Conservation (phyloP, 73 alveolate species). For the Stentor coeruleus region DNA sequence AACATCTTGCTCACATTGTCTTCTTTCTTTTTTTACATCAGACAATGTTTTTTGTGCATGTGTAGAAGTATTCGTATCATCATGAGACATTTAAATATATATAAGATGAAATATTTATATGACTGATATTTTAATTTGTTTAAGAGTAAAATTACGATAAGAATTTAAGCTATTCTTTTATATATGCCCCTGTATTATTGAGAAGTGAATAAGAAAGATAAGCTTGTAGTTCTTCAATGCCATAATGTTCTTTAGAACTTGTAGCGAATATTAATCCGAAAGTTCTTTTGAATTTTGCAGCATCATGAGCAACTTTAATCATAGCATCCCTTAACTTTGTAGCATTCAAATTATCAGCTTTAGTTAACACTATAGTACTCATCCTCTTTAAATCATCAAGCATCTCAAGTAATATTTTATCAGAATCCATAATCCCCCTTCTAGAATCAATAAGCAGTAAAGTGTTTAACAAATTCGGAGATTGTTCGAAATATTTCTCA, state of each 20-base stretch:
- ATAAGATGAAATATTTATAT: too few relatives aligned
- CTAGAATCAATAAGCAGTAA: slow-evolving; percentile 35
- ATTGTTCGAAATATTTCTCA: slow-evolving; percentile 31
- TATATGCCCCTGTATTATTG: not conserved
- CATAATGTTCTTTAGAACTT: not conserved
- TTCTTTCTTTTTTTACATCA: not conserved
- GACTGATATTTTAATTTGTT: too few relatives aligned
- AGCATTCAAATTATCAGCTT: slow-evolving; percentile 29
- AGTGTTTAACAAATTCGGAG: not conserved
- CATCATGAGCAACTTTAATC: not conserved
- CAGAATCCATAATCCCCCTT: slow-evolving; percentile 43
- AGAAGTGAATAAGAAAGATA: not conserved
- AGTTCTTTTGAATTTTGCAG: not conserved
- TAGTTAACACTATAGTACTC: slow-evolving; percentile 45
- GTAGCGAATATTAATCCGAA: not conserved
- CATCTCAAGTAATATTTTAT: slow-evolving; percentile 37
- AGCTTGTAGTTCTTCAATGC: not conserved
- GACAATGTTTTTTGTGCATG: slow-evolving; percentile 28
- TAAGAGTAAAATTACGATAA: too few relatives aligned
- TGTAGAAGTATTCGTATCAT: slow-evolving; percentile 42
- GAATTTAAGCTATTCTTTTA: too few relatives aligned
- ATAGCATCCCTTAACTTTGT: not conserved
- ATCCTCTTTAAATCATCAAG: slow-evolving; percentile 26
- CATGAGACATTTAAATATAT: not conserved
- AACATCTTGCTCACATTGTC: not conserved